Percentiles rank a stretch among this genome's conserved stretches.
Evolutionary conservation across 2,329 filamentous ascomycete genomes (phyloP).

Genomic region (Escovopsis weberi): DNA sequence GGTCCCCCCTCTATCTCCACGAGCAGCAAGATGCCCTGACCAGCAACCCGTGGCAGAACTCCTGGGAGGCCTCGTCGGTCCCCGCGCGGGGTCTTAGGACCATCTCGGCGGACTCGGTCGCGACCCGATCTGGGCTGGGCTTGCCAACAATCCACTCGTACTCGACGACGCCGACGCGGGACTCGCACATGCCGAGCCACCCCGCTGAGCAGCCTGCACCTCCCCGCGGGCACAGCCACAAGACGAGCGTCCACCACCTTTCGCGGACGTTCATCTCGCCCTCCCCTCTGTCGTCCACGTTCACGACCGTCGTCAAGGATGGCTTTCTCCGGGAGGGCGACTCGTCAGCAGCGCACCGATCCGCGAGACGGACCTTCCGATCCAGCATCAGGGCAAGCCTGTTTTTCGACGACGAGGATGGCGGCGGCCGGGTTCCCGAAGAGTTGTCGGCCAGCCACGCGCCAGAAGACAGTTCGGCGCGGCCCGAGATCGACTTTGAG

Average conservation of each 20-base stretch:
- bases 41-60: slow-evolving; percentile 29
- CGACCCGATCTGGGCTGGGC: slow-evolving; percentile 11
- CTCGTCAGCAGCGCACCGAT: slow-evolving; percentile 23
- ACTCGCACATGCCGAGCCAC: slow-evolving; percentile 10
- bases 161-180: slow-evolving; percentile 19
- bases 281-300: slow-evolving; percentile 44
- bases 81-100: slow-evolving; percentile 21
- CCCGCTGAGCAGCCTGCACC: slow-evolving; percentile 14
- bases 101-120: slow-evolving; percentile 22
- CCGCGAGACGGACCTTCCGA: slow-evolving; percentile 29
- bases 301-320: slow-evolving; percentile 43
- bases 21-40: slow-evolving; percentile 25
- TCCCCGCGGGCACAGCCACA: slow-evolving; percentile 15
- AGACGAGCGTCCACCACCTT: slow-evolving; percentile 17
- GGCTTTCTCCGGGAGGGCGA: slow-evolving; percentile 34
- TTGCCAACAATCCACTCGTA: slow-evolving; percentile 15
- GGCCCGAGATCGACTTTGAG: not conserved
- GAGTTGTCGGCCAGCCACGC: slow-evolving; percentile 7
- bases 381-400: slow-evolving; percentile 39
- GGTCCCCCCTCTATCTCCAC: slow-evolving; percentile 18
- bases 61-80: slow-evolving; percentile 15
- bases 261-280: slow-evolving; percentile 40
- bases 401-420: slow-evolving; percentile 33
- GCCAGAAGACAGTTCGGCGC: slow-evolving; percentile 14
- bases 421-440: slow-evolving; percentile 9